Evolutionary conservation across 768 basidiomycete species (phyloP).

Genomic region (Lepiota brunneoincarnata): DNA sequence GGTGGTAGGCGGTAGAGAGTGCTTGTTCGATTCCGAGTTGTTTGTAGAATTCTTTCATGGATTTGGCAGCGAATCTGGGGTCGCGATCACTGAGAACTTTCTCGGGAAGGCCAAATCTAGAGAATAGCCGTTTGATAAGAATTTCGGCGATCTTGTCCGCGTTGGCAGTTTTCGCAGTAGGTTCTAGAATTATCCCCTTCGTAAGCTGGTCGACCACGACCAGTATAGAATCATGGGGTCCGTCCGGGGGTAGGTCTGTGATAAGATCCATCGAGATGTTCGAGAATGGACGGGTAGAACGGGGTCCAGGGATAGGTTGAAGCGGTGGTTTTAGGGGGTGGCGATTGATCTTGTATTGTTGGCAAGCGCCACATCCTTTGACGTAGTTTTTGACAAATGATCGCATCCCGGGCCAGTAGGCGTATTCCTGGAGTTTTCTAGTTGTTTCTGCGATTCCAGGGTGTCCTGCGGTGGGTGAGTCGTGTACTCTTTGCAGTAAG

Average conservation of each 20-base stretch:
- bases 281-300: conserved; percentile 2
- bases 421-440: not conserved
- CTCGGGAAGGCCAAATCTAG: conserved; percentile 8
- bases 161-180: conserved; percentile 16
- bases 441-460: too few species aligned
- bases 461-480: too few species aligned
- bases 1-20: conserved; percentile 34
- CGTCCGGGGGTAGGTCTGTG: too few species aligned
- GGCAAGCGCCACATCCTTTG: conserved; percentile 9
- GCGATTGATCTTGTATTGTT: conserved; percentile 13
- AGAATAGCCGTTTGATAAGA: not conserved
- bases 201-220: conserved; percentile 24
- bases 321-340: conserved; percentile 7
- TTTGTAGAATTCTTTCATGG: conserved; percentile 18
- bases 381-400: conserved; percentile 5
- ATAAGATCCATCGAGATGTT: too few species aligned
- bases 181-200: conserved; percentile 24
- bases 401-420: conserved; percentile 8
- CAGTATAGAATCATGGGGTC: conserved; percentile 22
- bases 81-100: conserved; percentile 20
- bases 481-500: too few species aligned
- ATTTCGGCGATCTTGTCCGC: not conserved
- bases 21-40: conserved; percentile 17
- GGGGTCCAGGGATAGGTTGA: not conserved
- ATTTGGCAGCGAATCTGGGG: conserved; percentile 20